phyloP scores from a whole-genome alignment of 2,329 filamentous ascomycete genomes.

The Balansia obtecta region DNA sequence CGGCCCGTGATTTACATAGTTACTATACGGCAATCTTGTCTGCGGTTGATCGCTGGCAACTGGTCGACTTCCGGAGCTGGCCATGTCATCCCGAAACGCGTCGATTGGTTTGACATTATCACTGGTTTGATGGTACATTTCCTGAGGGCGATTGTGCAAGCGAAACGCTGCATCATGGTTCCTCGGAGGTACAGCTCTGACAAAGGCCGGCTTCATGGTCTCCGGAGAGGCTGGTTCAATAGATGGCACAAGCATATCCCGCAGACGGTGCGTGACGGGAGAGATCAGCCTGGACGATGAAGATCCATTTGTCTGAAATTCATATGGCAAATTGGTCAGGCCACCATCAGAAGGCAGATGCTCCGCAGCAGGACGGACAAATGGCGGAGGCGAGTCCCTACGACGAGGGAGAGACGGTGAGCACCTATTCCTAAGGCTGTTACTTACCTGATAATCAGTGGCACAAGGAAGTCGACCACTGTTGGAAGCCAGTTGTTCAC shows the following conservation, averaged over 20 bases:
- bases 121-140: conserved; percentile 9
- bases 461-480: conserved; percentile 1
- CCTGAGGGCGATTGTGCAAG: conserved; percentile 7
- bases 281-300: conserved; percentile 7
- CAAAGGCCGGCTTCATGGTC: conserved; percentile 21
- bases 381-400: not conserved
- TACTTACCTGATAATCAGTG: conserved; percentile 5
- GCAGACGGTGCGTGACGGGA: conserved; percentile 13
- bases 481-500: conserved; percentile 1
- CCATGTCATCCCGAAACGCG: not conserved
- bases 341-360: conserved; percentile 9
- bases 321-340: conserved; percentile 15
- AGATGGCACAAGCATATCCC: conserved; percentile 33
- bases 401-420: conserved; percentile 4
- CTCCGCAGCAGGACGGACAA: not conserved
- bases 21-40: not conserved
- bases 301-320: conserved; percentile 8
- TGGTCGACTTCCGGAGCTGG: conserved; percentile 5
- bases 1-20: conserved; percentile 1
- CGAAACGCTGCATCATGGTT: conserved; percentile 12
- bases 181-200: conserved; percentile 20
- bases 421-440: not conserved
- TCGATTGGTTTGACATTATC: conserved; percentile 4
- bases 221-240: conserved; percentile 31
- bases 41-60: conserved; percentile 8